These are phyloP conservation scores for Euptelea pleiosperma DNA, from an alignment of 164 flowering plant species.

Conservation along the genomic window DNA sequence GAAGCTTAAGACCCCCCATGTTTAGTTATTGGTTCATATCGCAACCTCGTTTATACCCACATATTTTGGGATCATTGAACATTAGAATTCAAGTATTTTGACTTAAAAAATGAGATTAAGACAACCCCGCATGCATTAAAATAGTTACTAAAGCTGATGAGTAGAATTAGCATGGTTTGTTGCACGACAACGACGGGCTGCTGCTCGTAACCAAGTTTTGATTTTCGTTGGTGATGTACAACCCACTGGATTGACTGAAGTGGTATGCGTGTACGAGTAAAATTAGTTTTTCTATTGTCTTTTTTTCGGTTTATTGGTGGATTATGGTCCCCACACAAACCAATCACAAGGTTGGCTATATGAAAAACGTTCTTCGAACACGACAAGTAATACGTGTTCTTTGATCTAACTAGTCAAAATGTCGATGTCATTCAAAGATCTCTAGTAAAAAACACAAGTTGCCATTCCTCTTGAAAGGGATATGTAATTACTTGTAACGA, in stretches of 20 bases:
- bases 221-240: neutral
- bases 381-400: conserved; percentile 3
- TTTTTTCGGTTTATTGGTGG: neutral
- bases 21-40: too few relatives aligned
- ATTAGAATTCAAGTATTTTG: too few relatives aligned
- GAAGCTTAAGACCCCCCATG: too few relatives aligned
- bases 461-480: too few relatives aligned
- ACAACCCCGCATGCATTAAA: neutral
- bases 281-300: conserved; percentile 5
- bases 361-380: neutral
- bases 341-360: neutral
- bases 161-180: too few relatives aligned
- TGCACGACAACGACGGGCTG: too few relatives aligned
- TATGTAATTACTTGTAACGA: too few relatives aligned
- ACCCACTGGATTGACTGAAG: too few relatives aligned
- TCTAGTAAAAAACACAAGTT: too few relatives aligned
- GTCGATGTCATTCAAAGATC: neutral
- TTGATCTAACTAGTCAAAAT: neutral
- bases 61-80: too few relatives aligned
- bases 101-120: neutral
- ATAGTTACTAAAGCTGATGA: too few relatives aligned
- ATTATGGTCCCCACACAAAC: neutral
- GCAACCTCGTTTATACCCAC: too few relatives aligned
- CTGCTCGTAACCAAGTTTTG: neutral
- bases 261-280: neutral